Evolutionary conservation across 148 eudicot species (phyloP).

Genomic region (Spergularia bocconei): DNA sequence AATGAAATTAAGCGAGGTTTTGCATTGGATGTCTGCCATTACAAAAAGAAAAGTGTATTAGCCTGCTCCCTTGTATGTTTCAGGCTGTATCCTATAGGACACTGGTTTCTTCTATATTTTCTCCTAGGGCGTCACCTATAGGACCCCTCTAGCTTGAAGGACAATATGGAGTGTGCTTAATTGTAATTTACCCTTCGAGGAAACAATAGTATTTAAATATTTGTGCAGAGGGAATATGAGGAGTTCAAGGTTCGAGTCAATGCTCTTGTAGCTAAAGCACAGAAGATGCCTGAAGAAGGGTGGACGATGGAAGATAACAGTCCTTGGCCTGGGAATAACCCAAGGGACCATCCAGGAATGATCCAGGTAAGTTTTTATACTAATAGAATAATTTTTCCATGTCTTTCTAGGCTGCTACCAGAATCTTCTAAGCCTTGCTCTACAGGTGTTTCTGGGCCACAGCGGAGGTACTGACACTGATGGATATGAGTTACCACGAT

Average conservation of each 20-base stretch:
- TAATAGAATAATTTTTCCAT: background rate
- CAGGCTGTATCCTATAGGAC: too few relatives aligned
- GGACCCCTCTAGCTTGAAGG: background rate
- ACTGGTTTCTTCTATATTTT: too few relatives aligned
- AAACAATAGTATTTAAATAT: background rate
- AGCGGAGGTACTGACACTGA: slow-evolving; percentile 98
- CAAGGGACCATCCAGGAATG: slow-evolving; percentile 99
- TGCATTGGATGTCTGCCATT: too few relatives aligned
- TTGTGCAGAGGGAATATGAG: slow-evolving; percentile 88
- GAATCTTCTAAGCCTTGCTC: slow-evolving; percentile 13
- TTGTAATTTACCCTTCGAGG: background rate
- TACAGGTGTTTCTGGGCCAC: slow-evolving; percentile 90
- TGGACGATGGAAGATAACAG: slow-evolving; percentile 99
- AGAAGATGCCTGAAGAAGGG: slow-evolving; percentile 95
- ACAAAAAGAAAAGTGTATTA: too few relatives aligned
- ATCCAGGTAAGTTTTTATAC: slow-evolving; percentile 55
- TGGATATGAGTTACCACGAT: slow-evolving; percentile 87
- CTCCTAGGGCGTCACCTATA: too few relatives aligned
- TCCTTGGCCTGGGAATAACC: slow-evolving; percentile 94
- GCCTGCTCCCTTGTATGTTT: too few relatives aligned
- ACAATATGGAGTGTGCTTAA: background rate
- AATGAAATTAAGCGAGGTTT: too few relatives aligned
- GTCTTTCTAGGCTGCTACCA: background rate
- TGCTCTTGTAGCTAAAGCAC: slow-evolving; percentile 96
- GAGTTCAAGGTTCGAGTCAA: slow-evolving; percentile 91